These are phyloP conservation scores for Aureoboletus auriporus DNA, from an alignment of 768 basidiomycete species.

Conservation along the genomic window DNA sequence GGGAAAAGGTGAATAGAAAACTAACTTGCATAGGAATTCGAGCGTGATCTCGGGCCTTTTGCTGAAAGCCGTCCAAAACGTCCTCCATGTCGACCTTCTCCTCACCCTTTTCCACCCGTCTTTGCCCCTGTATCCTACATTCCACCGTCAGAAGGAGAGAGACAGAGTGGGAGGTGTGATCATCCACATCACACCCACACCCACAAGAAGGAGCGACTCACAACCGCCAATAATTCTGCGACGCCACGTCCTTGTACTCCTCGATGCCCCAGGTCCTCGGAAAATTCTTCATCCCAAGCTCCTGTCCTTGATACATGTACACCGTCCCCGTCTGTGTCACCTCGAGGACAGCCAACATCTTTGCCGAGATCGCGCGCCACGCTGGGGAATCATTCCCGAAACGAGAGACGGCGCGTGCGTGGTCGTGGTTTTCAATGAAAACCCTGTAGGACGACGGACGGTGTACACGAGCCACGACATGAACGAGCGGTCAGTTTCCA, in stretches of 20 bases:
- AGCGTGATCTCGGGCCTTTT: conserved; percentile 68
- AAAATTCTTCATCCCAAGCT: conserved; percentile 64
- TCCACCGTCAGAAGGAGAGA: no score
- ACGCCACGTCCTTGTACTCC: conserved; percentile 69
- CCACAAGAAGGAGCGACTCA: conserved; percentile 22
- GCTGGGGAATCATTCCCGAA: conserved; percentile 57
- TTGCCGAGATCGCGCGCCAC: conserved; percentile 57
- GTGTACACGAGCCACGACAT: conserved; percentile 8
- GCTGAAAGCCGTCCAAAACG: conserved; percentile 50
- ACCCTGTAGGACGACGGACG: conserved; percentile 34
- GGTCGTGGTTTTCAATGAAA: conserved; percentile 72
- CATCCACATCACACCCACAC: no score
- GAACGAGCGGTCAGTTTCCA: conserved; percentile 5
- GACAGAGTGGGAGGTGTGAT: background rate
- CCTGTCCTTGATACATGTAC: conserved; percentile 75
- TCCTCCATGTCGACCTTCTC: conserved; percentile 58
- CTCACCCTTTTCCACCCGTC: conserved; percentile 28
- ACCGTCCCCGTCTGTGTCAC: conserved; percentile 61
- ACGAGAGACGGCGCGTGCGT: conserved; percentile 58
- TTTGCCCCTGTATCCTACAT: conserved; percentile 37
- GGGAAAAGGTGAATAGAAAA: background rate
- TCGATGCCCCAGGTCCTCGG: conserved; percentile 62
- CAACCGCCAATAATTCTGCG: conserved; percentile 57
- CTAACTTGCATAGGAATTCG: conserved; percentile 65
- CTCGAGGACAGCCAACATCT: conserved; percentile 61